phyloP scores from a whole-genome alignment of 23 red algal species.

The Agarophyton chilense region DNA sequence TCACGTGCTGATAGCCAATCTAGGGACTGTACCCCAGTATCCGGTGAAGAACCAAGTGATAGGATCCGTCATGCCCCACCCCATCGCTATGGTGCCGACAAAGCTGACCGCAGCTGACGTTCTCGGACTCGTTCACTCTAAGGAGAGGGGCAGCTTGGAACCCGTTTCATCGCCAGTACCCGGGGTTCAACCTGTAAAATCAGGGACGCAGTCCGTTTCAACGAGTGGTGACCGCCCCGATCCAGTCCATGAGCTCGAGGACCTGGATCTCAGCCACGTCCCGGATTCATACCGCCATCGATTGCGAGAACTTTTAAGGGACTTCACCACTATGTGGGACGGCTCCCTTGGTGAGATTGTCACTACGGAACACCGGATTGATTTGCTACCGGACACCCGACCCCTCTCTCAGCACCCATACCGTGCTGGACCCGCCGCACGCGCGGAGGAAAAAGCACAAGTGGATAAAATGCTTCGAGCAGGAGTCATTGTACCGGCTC shows the following conservation, averaged over 20 bases:
- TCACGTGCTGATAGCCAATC: not conserved
- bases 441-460: not conserved
- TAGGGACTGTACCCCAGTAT: not conserved
- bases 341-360: not conserved
- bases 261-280: not conserved
- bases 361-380: not conserved
- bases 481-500: not conserved
- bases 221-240: not conserved
- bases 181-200: too few species aligned
- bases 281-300: not conserved
- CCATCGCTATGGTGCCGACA: too few species aligned
- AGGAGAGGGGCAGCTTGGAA: too few species aligned
- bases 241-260: not conserved
- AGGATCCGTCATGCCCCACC: too few species aligned
- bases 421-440: not conserved
- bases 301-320: not conserved
- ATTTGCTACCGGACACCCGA: not conserved
- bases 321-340: slow-evolving; percentile 33
- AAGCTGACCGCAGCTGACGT: not conserved
- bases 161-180: too few species aligned
- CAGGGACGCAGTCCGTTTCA: not conserved
- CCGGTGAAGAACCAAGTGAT: not conserved
- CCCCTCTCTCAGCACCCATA: not conserved
- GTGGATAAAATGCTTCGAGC: not conserved
- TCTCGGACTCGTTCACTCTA: not conserved